A percentile compares a stretch with the other conserved stretches of the same genome.
phyloP scores from a whole-genome alignment of 75 land plant genomes.

The Sequoia sempervirens region DNA sequence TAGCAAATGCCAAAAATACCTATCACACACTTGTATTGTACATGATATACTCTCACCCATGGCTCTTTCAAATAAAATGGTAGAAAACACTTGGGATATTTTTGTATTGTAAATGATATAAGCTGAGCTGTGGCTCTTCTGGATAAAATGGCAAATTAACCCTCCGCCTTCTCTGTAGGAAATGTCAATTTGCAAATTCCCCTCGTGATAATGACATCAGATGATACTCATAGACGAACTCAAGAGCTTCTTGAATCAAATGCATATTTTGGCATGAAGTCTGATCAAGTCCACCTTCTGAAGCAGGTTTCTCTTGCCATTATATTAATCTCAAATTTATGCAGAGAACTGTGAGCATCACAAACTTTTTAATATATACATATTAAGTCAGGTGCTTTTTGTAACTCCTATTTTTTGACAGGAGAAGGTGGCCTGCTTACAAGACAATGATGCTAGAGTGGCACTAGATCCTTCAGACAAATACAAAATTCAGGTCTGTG shows the following conservation, averaged over 20 bases:
- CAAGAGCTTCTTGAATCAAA: constrained; percentile 65
- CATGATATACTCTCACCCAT: background rate
- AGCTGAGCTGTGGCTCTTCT: background rate
- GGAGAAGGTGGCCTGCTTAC: constrained; percentile 97
- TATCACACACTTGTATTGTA: background rate
- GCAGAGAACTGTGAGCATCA: background rate
- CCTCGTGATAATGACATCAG: constrained; percentile 98
- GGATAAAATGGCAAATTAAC: background rate
- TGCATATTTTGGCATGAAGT: constrained; percentile 85
- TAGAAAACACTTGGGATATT: background rate
- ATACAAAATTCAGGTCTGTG: constrained; percentile 75
- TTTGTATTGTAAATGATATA: background rate
- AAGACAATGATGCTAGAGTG: constrained; percentile 82
- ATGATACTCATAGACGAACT: constrained; percentile 83
- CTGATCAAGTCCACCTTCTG: constrained; percentile 74
- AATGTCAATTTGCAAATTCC: constrained; percentile 48
- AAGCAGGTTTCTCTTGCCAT: constrained; percentile 62
- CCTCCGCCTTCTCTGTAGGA: constrained; percentile 19
- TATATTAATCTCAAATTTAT: background rate
- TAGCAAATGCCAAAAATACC: background rate
- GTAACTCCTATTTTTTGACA: constrained; percentile 17
- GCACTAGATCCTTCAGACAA: constrained; percentile 74
- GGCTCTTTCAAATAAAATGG: background rate
- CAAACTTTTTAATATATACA: background rate
- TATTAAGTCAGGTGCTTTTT: background rate